These are phyloP conservation scores for Yamadazyma conglobata DNA, from an alignment of 1,139 yeast species.

Conservation along the genomic window DNA sequence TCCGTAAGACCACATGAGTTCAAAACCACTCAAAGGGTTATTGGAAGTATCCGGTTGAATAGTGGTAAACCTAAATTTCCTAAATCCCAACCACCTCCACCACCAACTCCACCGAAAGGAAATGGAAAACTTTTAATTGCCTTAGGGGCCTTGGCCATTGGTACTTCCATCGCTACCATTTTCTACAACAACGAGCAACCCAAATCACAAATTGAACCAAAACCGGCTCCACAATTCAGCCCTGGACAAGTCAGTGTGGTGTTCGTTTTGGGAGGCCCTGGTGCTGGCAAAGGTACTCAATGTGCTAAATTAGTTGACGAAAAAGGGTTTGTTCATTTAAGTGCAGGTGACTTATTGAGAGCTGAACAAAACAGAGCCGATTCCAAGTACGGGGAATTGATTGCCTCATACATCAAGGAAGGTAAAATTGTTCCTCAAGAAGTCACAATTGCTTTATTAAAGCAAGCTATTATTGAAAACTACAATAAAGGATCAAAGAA, in stretches of 20 bases:
- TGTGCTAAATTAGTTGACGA: constrained; percentile 80
- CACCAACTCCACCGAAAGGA: constrained; percentile 19
- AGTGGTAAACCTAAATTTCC: constrained; percentile 8
- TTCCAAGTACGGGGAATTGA: constrained; percentile 80
- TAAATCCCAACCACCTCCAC: constrained; percentile 6
- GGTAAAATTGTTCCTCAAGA: constrained; percentile 96
- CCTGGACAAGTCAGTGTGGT: constrained; percentile 70
- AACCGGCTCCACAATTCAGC: constrained; percentile 44
- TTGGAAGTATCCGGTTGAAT: constrained; percentile 3
- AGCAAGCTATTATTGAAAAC: constrained; percentile 69
- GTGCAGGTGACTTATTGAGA: constrained; percentile 92
- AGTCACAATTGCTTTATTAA: constrained; percentile 79
- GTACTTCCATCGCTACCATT: constrained; percentile 45
- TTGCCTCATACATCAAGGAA: constrained; percentile 77
- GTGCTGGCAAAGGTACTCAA: constrained; percentile 97
- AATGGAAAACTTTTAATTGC: constrained; percentile 22
- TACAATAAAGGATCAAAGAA: constrained; percentile 47
- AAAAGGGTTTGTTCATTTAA: constrained; percentile 78
- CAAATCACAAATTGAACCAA: constrained; percentile 45
- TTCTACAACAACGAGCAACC: constrained; percentile 46
- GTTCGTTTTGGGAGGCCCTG: constrained; percentile 88
- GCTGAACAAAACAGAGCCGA: constrained; percentile 86
- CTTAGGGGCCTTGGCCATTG: constrained; percentile 40
- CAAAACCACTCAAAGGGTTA: constrained; percentile 1
- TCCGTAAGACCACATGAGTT: not conserved